Conservation (phyloP, 2,329 filamentous ascomycete genomes). For the Helotiales sp. region DNA sequence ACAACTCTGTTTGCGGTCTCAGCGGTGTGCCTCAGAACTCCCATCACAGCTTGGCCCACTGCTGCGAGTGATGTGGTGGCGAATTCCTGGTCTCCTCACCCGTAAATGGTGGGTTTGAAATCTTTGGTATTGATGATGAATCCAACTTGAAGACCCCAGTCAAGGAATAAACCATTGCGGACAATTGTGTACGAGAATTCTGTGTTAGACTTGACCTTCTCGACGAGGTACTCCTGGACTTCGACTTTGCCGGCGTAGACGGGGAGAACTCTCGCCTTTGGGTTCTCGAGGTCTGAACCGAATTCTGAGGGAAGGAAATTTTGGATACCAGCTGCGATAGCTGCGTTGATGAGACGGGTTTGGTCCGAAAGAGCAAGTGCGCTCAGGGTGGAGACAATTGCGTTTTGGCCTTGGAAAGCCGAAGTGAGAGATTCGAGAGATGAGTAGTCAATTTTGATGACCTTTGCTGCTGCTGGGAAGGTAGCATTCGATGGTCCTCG, state of each 20-base stretch:
- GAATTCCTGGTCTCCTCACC: slow-evolving; percentile 56
- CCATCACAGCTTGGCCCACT: slow-evolving; percentile 55
- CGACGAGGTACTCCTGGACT: slow-evolving; percentile 48
- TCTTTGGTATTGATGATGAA: slow-evolving; percentile 50
- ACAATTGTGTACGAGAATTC: slow-evolving; percentile 60
- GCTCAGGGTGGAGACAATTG: slow-evolving; percentile 56
- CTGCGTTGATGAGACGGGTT: slow-evolving; percentile 58
- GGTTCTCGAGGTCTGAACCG: slow-evolving; percentile 47
- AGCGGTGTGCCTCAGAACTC: slow-evolving; percentile 53
- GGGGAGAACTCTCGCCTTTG: slow-evolving; percentile 50
- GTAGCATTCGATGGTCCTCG: slow-evolving; percentile 42
- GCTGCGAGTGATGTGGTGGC: slow-evolving; percentile 53
- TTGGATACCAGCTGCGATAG: slow-evolving; percentile 47
- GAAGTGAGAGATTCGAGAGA: slow-evolving; percentile 48
- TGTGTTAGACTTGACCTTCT: slow-evolving; percentile 46
- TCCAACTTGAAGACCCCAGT: slow-evolving; percentile 54
- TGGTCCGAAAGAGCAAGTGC: slow-evolving; percentile 48
- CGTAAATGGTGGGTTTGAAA: slow-evolving; percentile 50
- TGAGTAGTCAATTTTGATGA: slow-evolving; percentile 52
- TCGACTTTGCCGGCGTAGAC: slow-evolving; percentile 57
- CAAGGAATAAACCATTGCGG: slow-evolving; percentile 61
- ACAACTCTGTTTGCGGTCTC: slow-evolving; percentile 59
- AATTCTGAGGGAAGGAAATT: slow-evolving; percentile 66
- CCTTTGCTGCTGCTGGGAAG: slow-evolving; percentile 45
- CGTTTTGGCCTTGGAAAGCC: slow-evolving; percentile 62